Percentiles rank a stretch among this genome's conserved stretches.
Conservation (phyloP, 352 stramenopile genomes). For the Blastocystis sp. region DNA sequence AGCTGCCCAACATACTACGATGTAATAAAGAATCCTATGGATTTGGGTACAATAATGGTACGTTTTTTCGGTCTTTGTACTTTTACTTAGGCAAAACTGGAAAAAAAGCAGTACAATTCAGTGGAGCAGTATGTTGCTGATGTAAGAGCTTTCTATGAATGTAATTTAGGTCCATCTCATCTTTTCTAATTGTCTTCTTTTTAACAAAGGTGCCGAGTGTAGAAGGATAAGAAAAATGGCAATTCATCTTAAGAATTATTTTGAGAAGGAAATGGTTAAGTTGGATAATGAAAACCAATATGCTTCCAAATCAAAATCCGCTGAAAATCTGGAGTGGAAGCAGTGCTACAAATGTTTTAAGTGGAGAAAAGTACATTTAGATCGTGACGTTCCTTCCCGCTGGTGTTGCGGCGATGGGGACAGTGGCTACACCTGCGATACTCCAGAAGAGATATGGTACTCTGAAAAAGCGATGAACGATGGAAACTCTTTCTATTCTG, state of each 20-base stretch:
- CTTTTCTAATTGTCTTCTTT: slow-evolving; percentile 57
- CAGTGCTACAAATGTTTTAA: slow-evolving; percentile 60
- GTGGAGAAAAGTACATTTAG: not conserved
- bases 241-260: not conserved
- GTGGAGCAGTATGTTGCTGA: not conserved
- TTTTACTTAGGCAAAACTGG: not conserved
- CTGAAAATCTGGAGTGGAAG: not conserved
- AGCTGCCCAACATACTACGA: slow-evolving; percentile 78
- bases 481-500: not conserved
- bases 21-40: slow-evolving; percentile 70
- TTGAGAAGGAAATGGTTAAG: not conserved
- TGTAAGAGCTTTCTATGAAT: not conserved
- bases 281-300: not conserved
- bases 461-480: not conserved
- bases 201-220: not conserved
- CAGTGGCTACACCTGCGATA: not conserved
- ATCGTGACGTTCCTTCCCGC: not conserved
- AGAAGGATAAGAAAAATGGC: slow-evolving; percentile 51
- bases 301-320: no score
- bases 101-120: not conserved
- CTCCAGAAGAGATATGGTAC: not conserved
- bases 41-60: slow-evolving; percentile 4
- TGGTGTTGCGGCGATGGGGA: slow-evolving; percentile 22
- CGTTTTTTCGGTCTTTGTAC: no score
- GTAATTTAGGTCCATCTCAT: slow-evolving; percentile 45